Evolutionary conservation across 1,284 basidiomycete genomes (phyloP), one percentile per base, ranked within the genome.

Genomic region (Anthracocystis setariae): DNA sequence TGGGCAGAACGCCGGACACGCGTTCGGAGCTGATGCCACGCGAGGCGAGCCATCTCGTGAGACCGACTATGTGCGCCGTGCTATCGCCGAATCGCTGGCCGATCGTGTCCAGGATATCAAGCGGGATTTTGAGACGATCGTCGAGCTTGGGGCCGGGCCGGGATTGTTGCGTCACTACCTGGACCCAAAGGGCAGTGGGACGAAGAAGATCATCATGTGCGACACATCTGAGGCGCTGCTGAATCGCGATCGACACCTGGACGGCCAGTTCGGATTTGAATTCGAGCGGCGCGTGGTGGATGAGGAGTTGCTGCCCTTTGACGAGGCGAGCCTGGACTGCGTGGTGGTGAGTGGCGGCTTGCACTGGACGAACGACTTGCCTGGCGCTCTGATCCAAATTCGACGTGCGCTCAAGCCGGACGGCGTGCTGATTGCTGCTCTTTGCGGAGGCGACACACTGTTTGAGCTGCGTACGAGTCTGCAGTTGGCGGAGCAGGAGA

Each of bases 331-430:
- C 20, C 90, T 95, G 81, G 95, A 98, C 81, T 93, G 92, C 38
- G 89, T 98, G 44, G 90, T 98, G 29, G 94, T 92, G 15, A 93
- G 92, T 77, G 87, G 96, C 3, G 91, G 90, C 58, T 86, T 98
- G 52, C 96, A 99, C 78, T 99, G 96, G 96, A 90, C 97, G 9
- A 98, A 98, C 77, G 96, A 99, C 84, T 87, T 99, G 13, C 95
- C 94, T 62, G 94, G 93, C n/a, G 87, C 90, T 0, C 87, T 99
- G 24, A 88, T 94, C 12, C 96, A 98, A 82, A 92, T 97, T 60
- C 89, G 88, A 74, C 89, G 93, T 83, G 88, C 90, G 3, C 85
- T 99, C 15, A 87, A 90, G 77, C 93, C 94, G 0, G 96, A 98
- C 81, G 96, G 95, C 1, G 89, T 97, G 27, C 98, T 98, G 80